Base-by-base conservation (phyloP, 2,329 filamentous ascomycete species). In the Trichoderma koningii region DNA sequence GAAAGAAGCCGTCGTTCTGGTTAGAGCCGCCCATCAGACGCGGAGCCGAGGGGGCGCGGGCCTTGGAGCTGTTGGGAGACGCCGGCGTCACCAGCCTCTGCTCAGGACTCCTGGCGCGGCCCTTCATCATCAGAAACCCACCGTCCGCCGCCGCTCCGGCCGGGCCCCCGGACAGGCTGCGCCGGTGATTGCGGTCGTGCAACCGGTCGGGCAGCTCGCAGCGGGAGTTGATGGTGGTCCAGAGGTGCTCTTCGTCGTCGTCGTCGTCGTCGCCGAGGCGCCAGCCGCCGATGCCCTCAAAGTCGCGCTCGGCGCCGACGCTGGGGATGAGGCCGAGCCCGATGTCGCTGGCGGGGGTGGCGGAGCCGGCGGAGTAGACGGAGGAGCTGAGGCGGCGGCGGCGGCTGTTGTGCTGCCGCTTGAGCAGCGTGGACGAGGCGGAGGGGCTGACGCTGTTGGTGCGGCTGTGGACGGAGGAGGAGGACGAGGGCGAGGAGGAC, bases 241-340 rank as follows among this genome's bases (percentile, higher is more conserved):
- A 85, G 38, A 34, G 78, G 69, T 81, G 76, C 30, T 84, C 81
- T 2, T 62, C 41, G 38, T 56, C 81, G 4, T 62, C 41, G 38
- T 56, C 53, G 61, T 44, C 52, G 62, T 82, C 78, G 41, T 72
- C 71, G 14, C 75, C 73, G 17, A 85, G 68, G 55, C 84, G 76
- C 84, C 85, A 87, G 3, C 85, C 85, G 19, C 85, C 85, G 2
- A 87, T 74, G 7, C 85, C 85, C 68, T 87, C 85, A 68, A 82
- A 87, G 70, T 87, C 85, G 34, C 85, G 76, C 61, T 83, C 80
- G 3, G 83, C 74, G 0, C 83, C 83, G 41, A 83, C 73, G 66
- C 79, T 82, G 7, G 82, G 79, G 15, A 79, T 75, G 17, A 85
- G 70, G 6, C 79, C 76, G 50, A 81, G 70, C 7, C 75, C 73